Percentiles rank a stretch among this genome's conserved stretches.
Conservation (phyloP, 345 rosid genomes). For the Cardamine chenopodiifolia region DNA sequence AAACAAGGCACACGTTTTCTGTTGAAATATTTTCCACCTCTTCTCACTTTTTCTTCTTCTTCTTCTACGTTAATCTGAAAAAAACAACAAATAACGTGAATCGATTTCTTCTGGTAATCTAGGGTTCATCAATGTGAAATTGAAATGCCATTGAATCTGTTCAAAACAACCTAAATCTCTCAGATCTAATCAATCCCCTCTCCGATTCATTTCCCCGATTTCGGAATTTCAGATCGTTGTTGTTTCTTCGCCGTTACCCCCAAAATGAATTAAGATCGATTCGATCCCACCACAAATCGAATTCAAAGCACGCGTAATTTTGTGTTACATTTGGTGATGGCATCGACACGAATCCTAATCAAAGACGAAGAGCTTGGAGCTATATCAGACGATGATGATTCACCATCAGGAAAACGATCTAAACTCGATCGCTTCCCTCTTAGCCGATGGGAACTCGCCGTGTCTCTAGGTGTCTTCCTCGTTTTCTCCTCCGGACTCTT, state of each 20-base stretch:
- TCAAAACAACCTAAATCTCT: not conserved
- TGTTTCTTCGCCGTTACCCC: not conserved
- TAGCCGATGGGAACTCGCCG: constrained; percentile 78
- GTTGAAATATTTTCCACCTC: constrained; percentile 2
- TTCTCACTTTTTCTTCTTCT: not conserved
- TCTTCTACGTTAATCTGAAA: constrained; percentile 15
- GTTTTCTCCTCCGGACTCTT: constrained; percentile 69
- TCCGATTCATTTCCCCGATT: not conserved
- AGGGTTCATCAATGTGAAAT: constrained; percentile 11
- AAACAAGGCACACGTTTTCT: constrained; percentile 7
- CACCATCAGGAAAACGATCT: constrained; percentile 66
- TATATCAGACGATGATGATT: constrained; percentile 57
- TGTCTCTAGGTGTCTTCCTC: constrained; percentile 66
- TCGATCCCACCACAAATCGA: not conserved
- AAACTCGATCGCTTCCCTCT: constrained; percentile 78
- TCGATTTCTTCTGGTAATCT: not conserved
- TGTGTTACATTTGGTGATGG: constrained; percentile 39
- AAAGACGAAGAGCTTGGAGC: constrained; percentile 63
- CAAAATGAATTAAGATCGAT: constrained; percentile 13
- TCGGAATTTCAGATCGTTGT: not conserved
- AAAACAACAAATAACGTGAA: constrained; percentile 1
- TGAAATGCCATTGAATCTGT: constrained; percentile 9
- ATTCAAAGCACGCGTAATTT: not conserved
- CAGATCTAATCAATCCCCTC: constrained; percentile 8
- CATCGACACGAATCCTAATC: constrained; percentile 59